Percentiles rank a stretch among this genome's conserved stretches.
Evolutionary conservation across 2,329 filamentous ascomycete species (phyloP).

Genomic region (Myriangium duriaei): DNA sequence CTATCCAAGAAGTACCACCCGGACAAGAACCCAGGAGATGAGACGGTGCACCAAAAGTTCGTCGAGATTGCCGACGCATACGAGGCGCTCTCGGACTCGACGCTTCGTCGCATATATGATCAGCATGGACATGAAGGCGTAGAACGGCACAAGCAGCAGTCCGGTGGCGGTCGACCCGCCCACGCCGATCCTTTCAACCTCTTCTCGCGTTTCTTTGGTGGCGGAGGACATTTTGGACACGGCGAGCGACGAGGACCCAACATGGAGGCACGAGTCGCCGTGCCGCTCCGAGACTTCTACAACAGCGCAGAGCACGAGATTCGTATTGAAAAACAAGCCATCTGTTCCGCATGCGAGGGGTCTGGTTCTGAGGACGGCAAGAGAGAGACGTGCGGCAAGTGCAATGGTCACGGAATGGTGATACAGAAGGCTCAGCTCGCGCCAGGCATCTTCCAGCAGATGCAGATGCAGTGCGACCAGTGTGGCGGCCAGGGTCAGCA

Average conservation of each 20-base stretch:
- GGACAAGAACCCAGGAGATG: slow-evolving; percentile 90
- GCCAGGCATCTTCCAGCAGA: slow-evolving; percentile 96
- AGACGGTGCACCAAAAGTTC: slow-evolving; percentile 76
- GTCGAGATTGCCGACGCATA: slow-evolving; percentile 92
- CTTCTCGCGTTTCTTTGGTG: slow-evolving; percentile 94
- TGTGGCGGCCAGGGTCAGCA: slow-evolving; percentile 82
- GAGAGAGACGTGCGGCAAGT: slow-evolving; percentile 59
- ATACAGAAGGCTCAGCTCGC: slow-evolving; percentile 87
- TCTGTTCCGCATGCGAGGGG: slow-evolving; percentile 85
- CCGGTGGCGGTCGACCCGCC: slow-evolving; percentile 36
- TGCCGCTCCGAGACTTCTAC: slow-evolving; percentile 85
- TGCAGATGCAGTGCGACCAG: slow-evolving; percentile 79
- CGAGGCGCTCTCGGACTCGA: slow-evolving; percentile 70
- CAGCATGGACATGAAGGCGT: slow-evolving; percentile 86
- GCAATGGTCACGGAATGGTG: slow-evolving; percentile 68
- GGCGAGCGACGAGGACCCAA: slow-evolving; percentile 72
- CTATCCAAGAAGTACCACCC: slow-evolving; percentile 94
- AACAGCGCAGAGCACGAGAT: slow-evolving; percentile 79
- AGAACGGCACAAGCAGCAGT: slow-evolving; percentile 57
- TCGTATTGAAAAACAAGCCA: slow-evolving; percentile 82
- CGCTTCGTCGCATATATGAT: slow-evolving; percentile 83
- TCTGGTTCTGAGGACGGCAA: slow-evolving; percentile 70
- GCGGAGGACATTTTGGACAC: slow-evolving; percentile 68
- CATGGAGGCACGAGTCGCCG: slow-evolving; percentile 70
- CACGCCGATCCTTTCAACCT: slow-evolving; percentile 87